Evolutionary conservation across 306 rosid genomes (phyloP), one percentile per base, ranked within the genome.

Genomic region (Erythrophleum fordii): DNA sequence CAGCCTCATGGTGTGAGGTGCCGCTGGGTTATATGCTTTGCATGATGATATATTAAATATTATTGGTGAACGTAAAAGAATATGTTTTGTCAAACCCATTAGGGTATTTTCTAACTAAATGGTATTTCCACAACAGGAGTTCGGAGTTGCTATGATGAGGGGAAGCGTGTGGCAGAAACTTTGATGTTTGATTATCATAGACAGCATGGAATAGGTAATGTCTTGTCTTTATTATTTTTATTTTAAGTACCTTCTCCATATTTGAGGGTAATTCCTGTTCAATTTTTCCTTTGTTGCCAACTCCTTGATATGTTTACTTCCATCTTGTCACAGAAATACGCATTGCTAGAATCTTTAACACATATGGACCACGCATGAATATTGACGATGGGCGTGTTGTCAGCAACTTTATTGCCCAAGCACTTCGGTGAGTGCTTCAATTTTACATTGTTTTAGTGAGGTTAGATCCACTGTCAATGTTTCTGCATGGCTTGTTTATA

Each of bases 81-180:
- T 41, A 2, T 75, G 61, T 64, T 75, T 20, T 51, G 41, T 34
- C 35, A 0, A 82, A 44, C 78, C 44, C 64, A 12, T 25, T 44
- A 81, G 67, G 49, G 17, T 51, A 69, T 69, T 22, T 11, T 80
- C 34, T 73, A 65, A 81, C 28, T 70, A 81, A 28, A 55, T 53
- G 18, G 31, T 72, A 45, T 77, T 56, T 86, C 28, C 17, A 49
- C 55, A 3, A 18, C 82, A 94, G 98, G 97, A 69, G 98, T 94
- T 62, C 91, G 98, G 72, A 94, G 98, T 83, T 94, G 98, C 88
- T 94, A 92, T 81, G 98, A 94, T 82, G 98, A 94, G 89, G 98
- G 98, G 60, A 94, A 94, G 87, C 94, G 98, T 62, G 98, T 94
- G 64, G 98, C 98, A 11, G 98, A 94, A 85, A 94, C 98, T 73